Evolutionary conservation across 2,329 filamentous ascomycete genomes (phyloP), one percentile per base, ranked within the genome.

Genomic region (Phyllosticta citriasiana): DNA sequence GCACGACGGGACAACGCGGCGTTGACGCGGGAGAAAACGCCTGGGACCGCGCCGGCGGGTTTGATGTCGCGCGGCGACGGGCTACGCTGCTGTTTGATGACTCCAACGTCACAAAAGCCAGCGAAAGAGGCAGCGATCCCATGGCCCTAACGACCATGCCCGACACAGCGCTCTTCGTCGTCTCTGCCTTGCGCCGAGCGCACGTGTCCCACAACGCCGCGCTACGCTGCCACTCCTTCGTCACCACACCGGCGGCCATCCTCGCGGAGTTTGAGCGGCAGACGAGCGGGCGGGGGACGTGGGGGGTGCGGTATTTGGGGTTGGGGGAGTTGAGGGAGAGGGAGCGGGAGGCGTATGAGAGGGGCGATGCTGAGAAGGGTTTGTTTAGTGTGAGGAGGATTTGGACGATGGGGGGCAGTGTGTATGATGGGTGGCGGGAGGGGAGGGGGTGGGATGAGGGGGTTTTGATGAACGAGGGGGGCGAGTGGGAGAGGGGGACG

Each of bases 201-300:
- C 72, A 79, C 9, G 76, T 72, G 5, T 77, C 82, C 0, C 77
- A 77, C 35, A 82, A 82, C 64, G 79, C 81, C 59, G 80, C 82
- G 0, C 73, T 90, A 35, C 86, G 83, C 62, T 84, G 90, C 1
- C 87, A 89, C 67, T 89, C 87, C 0, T 91, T 89, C 65, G 85
- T 86, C 0, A 80, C 82, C 2, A 88, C 84, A 0, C 82, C 85
- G 0, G 78, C 82, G 8, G 74, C 83, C 26, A 84, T 89, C 22
- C 69, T 88, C 22, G 77, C 77, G n/a, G 86, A 88, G 69, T 88
- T 86, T 66, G 84, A 89, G 73, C 82, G 77, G 65, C 86, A 89
- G 71, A 86, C 84, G 3, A 33, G 52, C 0, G 60, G 82, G 80
- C 35, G 3, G 14, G 35, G 35, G 16, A 74, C 79, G 63, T 88